phyloP scores from a whole-genome alignment of 75 land plant species.

The Cryptomeria japonica region DNA sequence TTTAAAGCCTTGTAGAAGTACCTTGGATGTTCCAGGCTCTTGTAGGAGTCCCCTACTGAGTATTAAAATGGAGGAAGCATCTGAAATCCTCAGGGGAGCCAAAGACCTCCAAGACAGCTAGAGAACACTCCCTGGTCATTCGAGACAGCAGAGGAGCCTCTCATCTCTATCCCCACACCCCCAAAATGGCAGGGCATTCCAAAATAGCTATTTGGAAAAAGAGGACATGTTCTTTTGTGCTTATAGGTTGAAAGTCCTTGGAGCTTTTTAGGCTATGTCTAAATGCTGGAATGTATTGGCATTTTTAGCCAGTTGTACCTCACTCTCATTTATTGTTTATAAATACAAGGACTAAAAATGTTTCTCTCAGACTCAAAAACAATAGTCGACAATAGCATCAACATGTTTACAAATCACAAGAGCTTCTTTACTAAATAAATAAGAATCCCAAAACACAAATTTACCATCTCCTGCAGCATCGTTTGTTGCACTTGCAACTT shows the following conservation, averaged over 20 bases:
- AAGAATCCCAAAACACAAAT: slow-evolving; percentile 8
- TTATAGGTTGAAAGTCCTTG: background rate
- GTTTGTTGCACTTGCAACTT: slow-evolving; percentile 95
- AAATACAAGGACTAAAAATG: background rate
- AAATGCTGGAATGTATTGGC: background rate
- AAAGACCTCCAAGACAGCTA: background rate
- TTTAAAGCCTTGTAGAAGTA: background rate
- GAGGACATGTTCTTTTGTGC: background rate
- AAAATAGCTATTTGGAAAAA: background rate
- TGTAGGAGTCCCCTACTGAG: background rate
- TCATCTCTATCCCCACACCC: background rate
- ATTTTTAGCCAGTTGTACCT: background rate
- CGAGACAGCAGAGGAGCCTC: background rate
- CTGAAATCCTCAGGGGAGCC: background rate
- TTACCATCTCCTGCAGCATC: slow-evolving; percentile 92
- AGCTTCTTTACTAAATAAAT: background rate
- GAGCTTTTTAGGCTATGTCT: background rate
- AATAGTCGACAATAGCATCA: background rate
- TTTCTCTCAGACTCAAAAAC: background rate
- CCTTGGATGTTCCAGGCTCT: background rate
- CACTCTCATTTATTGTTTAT: background rate
- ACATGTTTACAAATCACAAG: background rate
- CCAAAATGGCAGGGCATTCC: background rate
- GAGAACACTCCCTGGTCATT: background rate
- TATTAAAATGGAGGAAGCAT: background rate